A percentile compares a stretch with the other conserved stretches of the same genome.
Conservation (phyloP, 1,284 basidiomycete species). For the Agroathelia rolfsii region DNA sequence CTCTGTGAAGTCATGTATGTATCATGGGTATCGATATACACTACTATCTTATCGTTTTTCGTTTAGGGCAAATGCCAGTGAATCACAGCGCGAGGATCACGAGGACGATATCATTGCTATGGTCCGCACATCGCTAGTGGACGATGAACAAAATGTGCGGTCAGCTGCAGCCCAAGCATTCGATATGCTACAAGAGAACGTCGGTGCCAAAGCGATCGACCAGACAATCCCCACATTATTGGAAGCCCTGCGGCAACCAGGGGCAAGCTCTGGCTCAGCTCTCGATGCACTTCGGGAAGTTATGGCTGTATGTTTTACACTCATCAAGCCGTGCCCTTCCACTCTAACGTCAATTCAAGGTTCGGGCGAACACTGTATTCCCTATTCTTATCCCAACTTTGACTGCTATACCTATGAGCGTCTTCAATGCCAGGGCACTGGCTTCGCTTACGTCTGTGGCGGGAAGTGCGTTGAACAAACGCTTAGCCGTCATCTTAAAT, state of each 20-base stretch:
- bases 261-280: slow-evolving; percentile 89
- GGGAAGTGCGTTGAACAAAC: slow-evolving; percentile 79
- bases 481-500: slow-evolving; percentile 67
- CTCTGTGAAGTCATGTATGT: slow-evolving; percentile 83
- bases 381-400: slow-evolving; percentile 95
- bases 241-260: slow-evolving; percentile 86
- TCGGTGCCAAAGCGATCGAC: slow-evolving; percentile 89
- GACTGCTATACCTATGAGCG: slow-evolving; percentile 83
- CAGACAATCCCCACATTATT: slow-evolving; percentile 93
- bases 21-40: not conserved
- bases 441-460: slow-evolving; percentile 90
- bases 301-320: slow-evolving; percentile 64
- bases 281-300: slow-evolving; percentile 89
- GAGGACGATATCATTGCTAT: slow-evolving; percentile 86
- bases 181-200: slow-evolving; percentile 84
- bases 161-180: slow-evolving; percentile 90
- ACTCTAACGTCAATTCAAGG: slow-evolving; percentile 30
- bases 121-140: slow-evolving; percentile 81
- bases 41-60: slow-evolving; percentile 5
- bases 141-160: slow-evolving; percentile 82
- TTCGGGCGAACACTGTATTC: slow-evolving; percentile 91
- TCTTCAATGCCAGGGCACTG: slow-evolving; percentile 93
- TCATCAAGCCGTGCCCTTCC: slow-evolving; percentile 1
- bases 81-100: slow-evolving; percentile 81
- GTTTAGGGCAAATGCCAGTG: slow-evolving; percentile 74